Base-by-base conservation (phyloP, 352 stramenopile species). In the Phytophthora podocarpi region DNA sequence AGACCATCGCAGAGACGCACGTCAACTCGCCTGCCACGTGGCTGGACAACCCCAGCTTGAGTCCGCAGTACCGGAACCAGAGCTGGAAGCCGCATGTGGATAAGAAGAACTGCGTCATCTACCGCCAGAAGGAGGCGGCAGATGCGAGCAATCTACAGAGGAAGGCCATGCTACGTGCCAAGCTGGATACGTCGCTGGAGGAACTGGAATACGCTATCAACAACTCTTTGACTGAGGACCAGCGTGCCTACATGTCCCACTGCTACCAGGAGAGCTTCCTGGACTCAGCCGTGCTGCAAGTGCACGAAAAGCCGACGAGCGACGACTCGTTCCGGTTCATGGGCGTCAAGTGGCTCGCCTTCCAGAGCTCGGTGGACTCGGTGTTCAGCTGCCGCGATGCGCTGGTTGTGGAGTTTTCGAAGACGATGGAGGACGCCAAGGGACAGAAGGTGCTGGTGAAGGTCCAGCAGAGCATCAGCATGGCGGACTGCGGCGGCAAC, bases 31-130 rank as follows among this genome's bases (percentile, higher is more conserved):
- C 60, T 7, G 64, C 80, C 30, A 80, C 77, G 54, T 91, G 82
- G 82, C 74, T 90, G 46, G 80, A 90, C 59, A 91, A 91, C 62
- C 82, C 82, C 39, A 90, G 67, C 21, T 49, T 82, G 21, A 76
- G 76, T 47, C 71, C 74, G 7, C 56, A 70, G 52, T 82, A 88
- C 50, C 64, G 74, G 23, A 86, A 86, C 53, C 62, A 88, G 64
- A 73, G 28, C 30, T 91, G 80, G 82, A 91, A 91, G 50, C 64
- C 69, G 13, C 74, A 89, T 41, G 6, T 85, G 1, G 80, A 90
- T 26, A 91, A 89, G 66, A 87, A 88, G 59, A 80, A 87, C 37
- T 87, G 78, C 53, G 66, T 82, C 40, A 82, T 90, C 43, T 91
- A 91, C 58, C 80, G 82, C 16, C 74, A 77, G 39, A 81, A 78